Evolutionary conservation across 257 asterid species (phyloP).

Genomic region (Thymus mandschuricus): DNA sequence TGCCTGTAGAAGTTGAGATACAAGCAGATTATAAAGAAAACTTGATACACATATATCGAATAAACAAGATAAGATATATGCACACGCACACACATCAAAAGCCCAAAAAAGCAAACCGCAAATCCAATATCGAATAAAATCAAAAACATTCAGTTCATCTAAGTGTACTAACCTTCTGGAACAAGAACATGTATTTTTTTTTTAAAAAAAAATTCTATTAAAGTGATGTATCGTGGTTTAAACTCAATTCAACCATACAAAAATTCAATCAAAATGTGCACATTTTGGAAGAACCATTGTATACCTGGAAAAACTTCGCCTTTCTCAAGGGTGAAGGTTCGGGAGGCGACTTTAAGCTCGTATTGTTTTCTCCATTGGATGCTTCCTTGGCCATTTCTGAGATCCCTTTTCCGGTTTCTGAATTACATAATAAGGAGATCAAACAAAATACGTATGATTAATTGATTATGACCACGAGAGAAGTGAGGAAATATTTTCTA

Average conservation of each 20-base stretch:
- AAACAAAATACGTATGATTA: background rate
- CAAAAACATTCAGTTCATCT: no score
- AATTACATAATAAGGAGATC: conserved; percentile 1
- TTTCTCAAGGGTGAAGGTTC: conserved; percentile 81
- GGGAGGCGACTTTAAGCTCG: conserved; percentile 60
- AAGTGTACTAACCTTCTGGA: no score
- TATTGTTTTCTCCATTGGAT: conserved; percentile 43
- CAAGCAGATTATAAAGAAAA: background rate
- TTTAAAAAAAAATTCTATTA: no score
- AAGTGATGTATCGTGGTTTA: background rate
- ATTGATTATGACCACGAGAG: no score
- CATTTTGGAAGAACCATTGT: background rate
- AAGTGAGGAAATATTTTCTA: background rate
- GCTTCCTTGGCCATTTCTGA: conserved; percentile 54
- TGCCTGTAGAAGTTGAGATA: conserved; percentile 46
- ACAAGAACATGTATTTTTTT: no score
- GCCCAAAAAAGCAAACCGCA: no score
- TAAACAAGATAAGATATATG: background rate
- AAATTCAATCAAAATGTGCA: background rate
- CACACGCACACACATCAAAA: no score
- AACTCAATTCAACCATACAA: background rate
- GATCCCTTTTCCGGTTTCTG: conserved; percentile 25
- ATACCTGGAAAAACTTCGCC: conserved; percentile 73
- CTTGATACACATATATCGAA: background rate
- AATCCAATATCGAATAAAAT: no score